Conservation (phyloP, 2,329 filamentous ascomycete species). For the Beauveria rudraprayagi region DNA sequence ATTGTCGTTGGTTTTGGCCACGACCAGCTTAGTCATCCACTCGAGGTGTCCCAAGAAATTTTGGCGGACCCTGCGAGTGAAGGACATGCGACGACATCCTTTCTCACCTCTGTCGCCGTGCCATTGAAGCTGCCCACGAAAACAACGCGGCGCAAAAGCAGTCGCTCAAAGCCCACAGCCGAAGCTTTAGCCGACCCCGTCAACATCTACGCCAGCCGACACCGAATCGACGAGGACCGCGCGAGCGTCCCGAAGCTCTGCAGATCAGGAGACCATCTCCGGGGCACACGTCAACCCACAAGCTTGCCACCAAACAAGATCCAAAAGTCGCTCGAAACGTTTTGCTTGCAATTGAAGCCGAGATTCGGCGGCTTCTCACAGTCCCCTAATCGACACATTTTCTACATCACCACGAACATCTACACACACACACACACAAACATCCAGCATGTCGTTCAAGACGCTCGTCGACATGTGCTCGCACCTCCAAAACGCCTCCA, state of each 20-base stretch:
- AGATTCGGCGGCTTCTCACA: no score
- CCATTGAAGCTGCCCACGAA: neutral
- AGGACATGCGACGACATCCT: conserved; percentile 5
- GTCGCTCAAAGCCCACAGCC: neutral
- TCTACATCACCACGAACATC: neutral
- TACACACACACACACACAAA: neutral
- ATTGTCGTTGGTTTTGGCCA: neutral
- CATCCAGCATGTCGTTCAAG: conserved; percentile 43
- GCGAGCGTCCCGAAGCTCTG: neutral
- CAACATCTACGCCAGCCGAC: no score
- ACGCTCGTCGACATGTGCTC: conserved; percentile 76
- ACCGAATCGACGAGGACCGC: neutral
- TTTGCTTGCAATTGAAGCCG: no score
- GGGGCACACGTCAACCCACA: neutral
- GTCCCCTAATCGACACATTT: neutral
- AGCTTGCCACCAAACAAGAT: no score
- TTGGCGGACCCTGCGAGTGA: neutral
- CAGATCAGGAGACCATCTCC: neutral
- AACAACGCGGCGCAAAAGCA: neutral
- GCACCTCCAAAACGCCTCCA: conserved; percentile 82
- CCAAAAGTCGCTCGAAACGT: neutral
- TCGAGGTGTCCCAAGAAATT: neutral
- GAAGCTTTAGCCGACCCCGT: no score
- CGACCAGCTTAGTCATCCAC: neutral
- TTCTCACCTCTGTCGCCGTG: neutral